Conservation (phyloP, 352 stramenopile species). For the Globisporangium solare region DNA sequence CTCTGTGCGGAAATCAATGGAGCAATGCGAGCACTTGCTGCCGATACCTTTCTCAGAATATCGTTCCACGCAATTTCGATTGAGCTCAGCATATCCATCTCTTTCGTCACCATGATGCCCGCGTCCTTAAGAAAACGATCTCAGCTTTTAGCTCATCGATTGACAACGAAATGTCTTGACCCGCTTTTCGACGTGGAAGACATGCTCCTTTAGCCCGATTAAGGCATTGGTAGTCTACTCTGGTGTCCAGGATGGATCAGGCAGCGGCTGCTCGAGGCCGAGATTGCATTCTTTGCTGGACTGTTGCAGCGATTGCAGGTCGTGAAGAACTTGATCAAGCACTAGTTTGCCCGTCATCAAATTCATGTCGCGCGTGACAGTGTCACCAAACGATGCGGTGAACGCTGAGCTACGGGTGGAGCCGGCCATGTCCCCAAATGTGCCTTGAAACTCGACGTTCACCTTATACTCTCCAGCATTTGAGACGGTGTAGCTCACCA, state of each 20-base stretch:
- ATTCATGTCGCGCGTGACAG: constrained; percentile 76
- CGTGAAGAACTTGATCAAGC: constrained; percentile 59
- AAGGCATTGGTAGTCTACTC: constrained; percentile 59
- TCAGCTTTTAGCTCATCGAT: constrained; percentile 69
- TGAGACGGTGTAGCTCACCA: constrained; percentile 88
- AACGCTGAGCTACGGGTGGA: constrained; percentile 91
- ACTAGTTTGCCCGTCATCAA: constrained; percentile 80
- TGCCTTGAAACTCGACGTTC: constrained; percentile 88
- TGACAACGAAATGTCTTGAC: constrained; percentile 49
- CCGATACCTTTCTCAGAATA: constrained; percentile 56
- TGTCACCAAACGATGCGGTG: constrained; percentile 69
- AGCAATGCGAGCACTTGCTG: constrained; percentile 58
- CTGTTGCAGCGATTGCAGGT: constrained; percentile 57
- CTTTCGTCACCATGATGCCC: constrained; percentile 45
- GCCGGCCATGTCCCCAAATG: constrained; percentile 87
- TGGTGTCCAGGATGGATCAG: constrained; percentile 48
- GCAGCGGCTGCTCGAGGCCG: constrained; percentile 65
- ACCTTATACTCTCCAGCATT: constrained; percentile 83
- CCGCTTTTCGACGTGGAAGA: constrained; percentile 74
- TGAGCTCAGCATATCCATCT: constrained; percentile 42
- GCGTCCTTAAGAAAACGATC: constrained; percentile 56
- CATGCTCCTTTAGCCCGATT: constrained; percentile 71
- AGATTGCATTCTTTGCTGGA: constrained; percentile 65
- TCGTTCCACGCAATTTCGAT: constrained; percentile 64
- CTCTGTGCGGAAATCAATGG: constrained; percentile 57